These are phyloP conservation scores for Fusarium algeriense DNA, from an alignment of 2,329 filamentous ascomycete genomes.

Conservation along the genomic window DNA sequence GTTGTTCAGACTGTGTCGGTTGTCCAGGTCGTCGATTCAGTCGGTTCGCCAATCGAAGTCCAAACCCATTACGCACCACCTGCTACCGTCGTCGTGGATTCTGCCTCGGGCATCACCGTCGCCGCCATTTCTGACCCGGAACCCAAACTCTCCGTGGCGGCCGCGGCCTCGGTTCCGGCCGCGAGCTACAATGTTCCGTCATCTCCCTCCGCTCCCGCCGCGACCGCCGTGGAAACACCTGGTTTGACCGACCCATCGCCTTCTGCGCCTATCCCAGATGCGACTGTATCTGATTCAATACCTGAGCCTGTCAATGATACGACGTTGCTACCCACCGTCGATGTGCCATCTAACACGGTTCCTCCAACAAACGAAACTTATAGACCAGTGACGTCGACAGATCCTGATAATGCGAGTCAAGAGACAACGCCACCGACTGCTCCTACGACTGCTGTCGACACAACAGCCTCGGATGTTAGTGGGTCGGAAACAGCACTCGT, in stretches of 20 bases:
- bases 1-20: conserved; percentile 68
- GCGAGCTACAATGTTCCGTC: conserved; percentile 42
- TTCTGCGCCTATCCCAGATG: conserved; percentile 30
- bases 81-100: conserved; percentile 54
- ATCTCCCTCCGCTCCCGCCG: conserved; percentile 26
- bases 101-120: conserved; percentile 54
- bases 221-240: conserved; percentile 36
- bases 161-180: conserved; percentile 39
- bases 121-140: conserved; percentile 49
- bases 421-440: conserved; percentile 30
- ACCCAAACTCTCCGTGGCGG: conserved; percentile 40
- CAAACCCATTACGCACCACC: conserved; percentile 58
- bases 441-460: conserved; percentile 32
- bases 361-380: conserved; percentile 18
- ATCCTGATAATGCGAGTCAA: conserved; percentile 31
- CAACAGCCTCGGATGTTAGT: conserved; percentile 28
- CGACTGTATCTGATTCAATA: conserved; percentile 29
- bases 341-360: conserved; percentile 23
- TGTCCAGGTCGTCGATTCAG: conserved; percentile 64
- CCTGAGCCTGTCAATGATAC: conserved; percentile 31
- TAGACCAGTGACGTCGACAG: conserved; percentile 24
- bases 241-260: conserved; percentile 38
- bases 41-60: conserved; percentile 59
- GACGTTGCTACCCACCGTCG: conserved; percentile 32
- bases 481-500: conserved; percentile 34